Percentiles rank a stretch among this genome's conserved stretches.
These are phyloP conservation scores for Ophiostoma sp. DNA, from an alignment of 2,329 filamentous ascomycete species.

Conservation along the genomic window DNA sequence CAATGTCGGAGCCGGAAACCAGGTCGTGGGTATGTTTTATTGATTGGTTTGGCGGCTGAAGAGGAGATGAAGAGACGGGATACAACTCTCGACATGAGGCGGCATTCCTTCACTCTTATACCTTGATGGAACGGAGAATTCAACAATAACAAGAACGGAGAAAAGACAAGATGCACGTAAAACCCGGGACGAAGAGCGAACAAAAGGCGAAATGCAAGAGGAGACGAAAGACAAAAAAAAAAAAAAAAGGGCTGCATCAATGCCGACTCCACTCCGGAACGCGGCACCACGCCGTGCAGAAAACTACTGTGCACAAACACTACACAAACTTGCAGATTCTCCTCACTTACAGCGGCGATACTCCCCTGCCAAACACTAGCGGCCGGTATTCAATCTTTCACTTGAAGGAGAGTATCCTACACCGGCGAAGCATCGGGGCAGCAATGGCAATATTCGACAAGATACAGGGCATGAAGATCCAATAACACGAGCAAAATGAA, in stretches of 20 bases:
- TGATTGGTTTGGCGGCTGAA: not conserved
- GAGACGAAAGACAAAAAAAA: not conserved
- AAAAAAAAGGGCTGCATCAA: not conserved
- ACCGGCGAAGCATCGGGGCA: not conserved
- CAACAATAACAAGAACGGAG: not conserved
- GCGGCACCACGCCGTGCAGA: not conserved
- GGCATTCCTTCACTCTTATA: not conserved
- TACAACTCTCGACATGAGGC: not conserved
- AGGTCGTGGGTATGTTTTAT: not conserved
- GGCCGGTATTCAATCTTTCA: too few relatives aligned
- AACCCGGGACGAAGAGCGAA: not conserved
- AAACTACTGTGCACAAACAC: not conserved
- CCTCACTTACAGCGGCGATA: not conserved
- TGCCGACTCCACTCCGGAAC: conserved; percentile 15
- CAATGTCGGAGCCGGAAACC: not conserved
- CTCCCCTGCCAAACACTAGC: too few relatives aligned
- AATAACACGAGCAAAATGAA: not conserved
- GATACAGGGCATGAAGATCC: not conserved
- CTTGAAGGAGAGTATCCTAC: not conserved
- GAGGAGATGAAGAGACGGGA: not conserved
- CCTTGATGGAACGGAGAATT: not conserved
- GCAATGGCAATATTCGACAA: not conserved
- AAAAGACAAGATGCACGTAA: not conserved
- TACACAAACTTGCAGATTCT: not conserved
- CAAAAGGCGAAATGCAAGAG: not conserved